Conservation (phyloP, 345 rosid species). For the Psidium friedrichsthalianum region DNA sequence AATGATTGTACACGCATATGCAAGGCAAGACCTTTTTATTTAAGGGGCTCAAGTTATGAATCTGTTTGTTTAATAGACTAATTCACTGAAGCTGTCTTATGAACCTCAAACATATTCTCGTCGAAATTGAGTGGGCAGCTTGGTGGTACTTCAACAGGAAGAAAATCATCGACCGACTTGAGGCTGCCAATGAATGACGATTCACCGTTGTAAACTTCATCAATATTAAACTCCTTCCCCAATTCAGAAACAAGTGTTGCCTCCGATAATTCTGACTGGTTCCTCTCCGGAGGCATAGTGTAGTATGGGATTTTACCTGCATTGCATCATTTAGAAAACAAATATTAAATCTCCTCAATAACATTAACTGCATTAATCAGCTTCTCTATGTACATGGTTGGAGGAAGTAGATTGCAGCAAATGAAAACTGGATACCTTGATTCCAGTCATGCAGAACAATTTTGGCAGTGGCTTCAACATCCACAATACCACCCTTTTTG, state of each 20-base stretch:
- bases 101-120: conserved; percentile 70
- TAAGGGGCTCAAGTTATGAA: background rate
- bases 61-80: background rate
- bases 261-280: conserved; percentile 60
- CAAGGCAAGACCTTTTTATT: background rate
- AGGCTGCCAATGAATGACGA: conserved; percentile 85
- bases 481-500: conserved; percentile 89
- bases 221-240: conserved; percentile 69
- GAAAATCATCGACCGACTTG: conserved; percentile 54
- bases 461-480: conserved; percentile 81
- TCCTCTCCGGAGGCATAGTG: conserved; percentile 73
- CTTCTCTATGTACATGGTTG: background rate
- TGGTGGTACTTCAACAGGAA: conserved; percentile 68
- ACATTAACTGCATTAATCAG: background rate
- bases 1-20: background rate
- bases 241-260: conserved; percentile 61
- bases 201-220: conserved; percentile 76
- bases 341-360: background rate
- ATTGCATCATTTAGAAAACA: background rate
- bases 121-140: conserved; percentile 53
- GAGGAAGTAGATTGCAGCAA: background rate
- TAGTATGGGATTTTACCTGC: conserved; percentile 87
- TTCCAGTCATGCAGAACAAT: conserved; percentile 90
- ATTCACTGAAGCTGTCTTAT: background rate
- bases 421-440: conserved; percentile 36